phyloP scores from a whole-genome alignment of 164 flowering plant genomes.

The Platanus orientalis region DNA sequence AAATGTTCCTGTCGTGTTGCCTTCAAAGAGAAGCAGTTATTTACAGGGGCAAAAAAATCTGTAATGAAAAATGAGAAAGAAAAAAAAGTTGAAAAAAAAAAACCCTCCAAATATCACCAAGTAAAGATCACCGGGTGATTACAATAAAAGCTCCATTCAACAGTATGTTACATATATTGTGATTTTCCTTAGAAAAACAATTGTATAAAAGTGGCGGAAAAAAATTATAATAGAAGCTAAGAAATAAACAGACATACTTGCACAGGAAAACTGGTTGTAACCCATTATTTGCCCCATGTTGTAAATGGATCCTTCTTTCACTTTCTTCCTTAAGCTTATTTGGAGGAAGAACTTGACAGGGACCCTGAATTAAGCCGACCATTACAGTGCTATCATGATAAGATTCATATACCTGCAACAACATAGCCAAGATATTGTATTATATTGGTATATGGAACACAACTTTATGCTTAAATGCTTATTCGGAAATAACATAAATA shows the following conservation, averaged over 20 bases:
- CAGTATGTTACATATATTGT: too few species aligned
- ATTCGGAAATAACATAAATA: not conserved
- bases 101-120: too few species aligned
- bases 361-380: conserved; percentile 56
- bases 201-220: too few species aligned
- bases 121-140: too few species aligned
- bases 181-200: too few species aligned
- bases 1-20: too few species aligned
- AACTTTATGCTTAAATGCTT: not conserved
- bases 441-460: not conserved
- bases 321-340: conserved; percentile 44
- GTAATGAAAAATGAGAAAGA: too few species aligned
- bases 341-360: conserved; percentile 63
- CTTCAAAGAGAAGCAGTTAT: too few species aligned
- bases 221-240: too few species aligned
- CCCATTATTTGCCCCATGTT: conserved; percentile 22
- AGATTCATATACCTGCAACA: conserved; percentile 64
- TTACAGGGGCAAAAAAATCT: too few species aligned
- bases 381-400: conserved; percentile 35
- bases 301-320: conserved; percentile 38
- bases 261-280: conserved; percentile 45
- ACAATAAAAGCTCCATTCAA: too few species aligned
- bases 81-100: too few species aligned
- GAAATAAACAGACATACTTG: conserved; percentile 41
- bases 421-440: conserved; percentile 5